These are phyloP conservation scores for Penicillium bialowiezense DNA, from an alignment of 495 filamentous ascomycete genomes.

Conservation along the genomic window DNA sequence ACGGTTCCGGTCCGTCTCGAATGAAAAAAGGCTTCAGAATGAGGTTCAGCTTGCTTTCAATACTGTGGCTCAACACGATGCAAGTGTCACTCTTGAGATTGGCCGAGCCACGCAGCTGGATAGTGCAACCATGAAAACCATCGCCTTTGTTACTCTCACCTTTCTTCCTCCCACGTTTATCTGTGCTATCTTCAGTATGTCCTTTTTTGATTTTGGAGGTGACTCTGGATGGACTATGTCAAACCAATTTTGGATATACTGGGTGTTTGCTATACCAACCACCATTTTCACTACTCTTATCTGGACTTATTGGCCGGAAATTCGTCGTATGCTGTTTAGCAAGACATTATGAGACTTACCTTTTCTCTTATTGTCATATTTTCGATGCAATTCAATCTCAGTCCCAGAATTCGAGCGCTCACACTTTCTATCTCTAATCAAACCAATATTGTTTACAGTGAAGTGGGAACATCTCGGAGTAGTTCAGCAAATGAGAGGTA, in stretches of 20 bases:
- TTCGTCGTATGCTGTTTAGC: not conserved
- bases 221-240: conserved; percentile 20
- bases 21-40: conserved; percentile 32
- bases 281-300: conserved; percentile 9
- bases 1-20: conserved; percentile 31
- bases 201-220: conserved; percentile 24
- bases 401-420: no score
- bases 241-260: conserved; percentile 31
- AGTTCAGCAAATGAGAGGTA: not conserved
- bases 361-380: no score
- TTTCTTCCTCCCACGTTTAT: conserved; percentile 32
- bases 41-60: conserved; percentile 37
- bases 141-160: conserved; percentile 3
- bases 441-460: no score
- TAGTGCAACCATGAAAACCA: conserved; percentile 4
- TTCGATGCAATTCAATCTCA: no score
- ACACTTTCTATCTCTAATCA: no score
- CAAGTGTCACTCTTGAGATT: conserved; percentile 24
- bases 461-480: no score
- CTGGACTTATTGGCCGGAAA: conserved; percentile 4
- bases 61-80: conserved; percentile 35
- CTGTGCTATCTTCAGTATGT: conserved; percentile 32
- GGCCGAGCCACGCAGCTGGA: conserved; percentile 3
- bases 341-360: not conserved
- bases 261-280: conserved; percentile 25